Base-by-base conservation (phyloP, 345 rosid genomes). In the Boechera retrofracta region DNA sequence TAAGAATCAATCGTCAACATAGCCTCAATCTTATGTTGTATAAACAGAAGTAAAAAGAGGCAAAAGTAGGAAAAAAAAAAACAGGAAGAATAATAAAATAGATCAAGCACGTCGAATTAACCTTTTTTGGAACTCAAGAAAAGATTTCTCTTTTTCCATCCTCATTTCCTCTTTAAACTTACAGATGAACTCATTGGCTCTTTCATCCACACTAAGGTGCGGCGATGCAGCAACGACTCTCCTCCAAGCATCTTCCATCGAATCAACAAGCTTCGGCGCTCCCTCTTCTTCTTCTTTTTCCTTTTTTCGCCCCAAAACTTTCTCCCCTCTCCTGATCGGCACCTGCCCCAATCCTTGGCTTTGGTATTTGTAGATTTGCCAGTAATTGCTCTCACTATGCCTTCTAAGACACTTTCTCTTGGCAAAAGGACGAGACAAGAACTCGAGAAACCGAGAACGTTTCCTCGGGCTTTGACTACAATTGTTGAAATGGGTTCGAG, bases 241-340 rank as follows among this genome's bases (percentile, higher is more conserved):
- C 59, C 82, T 87, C 96, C 96, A 92, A 16, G 88, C 88, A 75
- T 90, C 94, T 63, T 92, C 98, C 21, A 90, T 36, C 18, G 82
- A 85, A 51, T 82, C 66, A 59, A 13, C 41, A 61, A 47, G 9
- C 72, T 33, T 69, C 64, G 12, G 72, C 51, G 7, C 35, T 79
- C 28, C 78, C 32, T 6, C 77, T 35, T 52, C 58, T 72, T 58
- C 74, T 42, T 65, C 72, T 42, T 10, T 54, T 38, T 53, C 31
- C 64, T 9, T 28, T 35, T 61, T 26, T 15, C 3, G 9, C 32
- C 60, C 42, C 53, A 39, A 24, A 29, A 41, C 11, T 41, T 64
- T 63, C 24, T 67, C 68, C 10, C 47, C 21, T 1, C 42, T 48
- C 51, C 3, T 58, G 5, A 58, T 75, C 48, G 15, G 10, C 49